Evolutionary conservation across 2,329 filamentous ascomycete genomes (phyloP), one percentile per base, ranked within the genome.

Genomic region (Pseudopyricularia cyperi): DNA sequence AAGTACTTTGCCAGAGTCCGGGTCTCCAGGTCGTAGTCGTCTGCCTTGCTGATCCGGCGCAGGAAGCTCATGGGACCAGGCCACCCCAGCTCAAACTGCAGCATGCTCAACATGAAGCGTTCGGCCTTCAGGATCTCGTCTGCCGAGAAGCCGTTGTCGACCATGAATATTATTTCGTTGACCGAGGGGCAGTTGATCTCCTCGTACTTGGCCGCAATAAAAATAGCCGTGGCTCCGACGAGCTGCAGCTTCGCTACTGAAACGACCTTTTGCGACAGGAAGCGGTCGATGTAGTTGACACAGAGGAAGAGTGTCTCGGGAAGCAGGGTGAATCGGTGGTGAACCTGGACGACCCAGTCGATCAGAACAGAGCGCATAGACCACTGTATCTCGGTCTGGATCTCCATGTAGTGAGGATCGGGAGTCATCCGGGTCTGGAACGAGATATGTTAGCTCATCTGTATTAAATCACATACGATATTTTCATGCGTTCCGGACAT

Each of bases 41-140:
- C 93, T 14, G 93, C 93, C 72, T 97, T 97, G 82, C 91, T 97
- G 68, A 97, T 93, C 53, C 91, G 83, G 55, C 93, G 82, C 55
- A 98, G 76, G 74, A 98, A 98, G 78, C 98, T 98, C 93, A 98
- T 98, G 22, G 93, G 93, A 70, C 98, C 98, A 53, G 93, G 93
- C 65, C 96, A 98, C 73, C 90, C 96, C 57, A 98, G 82, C 66
- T 98, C 91, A 67, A 96, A 98, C 71, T 96, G 85, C 55, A 98
- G 79, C 7, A 89, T 89, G 58, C 82, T 81, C 51, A 98, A 82
- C 58, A 98, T 84, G 66, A 94, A 95, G 59, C 93, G 87, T 71
- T 98, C 93, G n/a, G 93, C 93, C 63, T 88, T 91, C 58, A 97
- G 78, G 53, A 98, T 91, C 71, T 97, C 93, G 53, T 96, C 90